These are phyloP conservation scores for Lagenidium sp. DNA, from an alignment of 352 stramenopile species.

Conservation along the genomic window DNA sequence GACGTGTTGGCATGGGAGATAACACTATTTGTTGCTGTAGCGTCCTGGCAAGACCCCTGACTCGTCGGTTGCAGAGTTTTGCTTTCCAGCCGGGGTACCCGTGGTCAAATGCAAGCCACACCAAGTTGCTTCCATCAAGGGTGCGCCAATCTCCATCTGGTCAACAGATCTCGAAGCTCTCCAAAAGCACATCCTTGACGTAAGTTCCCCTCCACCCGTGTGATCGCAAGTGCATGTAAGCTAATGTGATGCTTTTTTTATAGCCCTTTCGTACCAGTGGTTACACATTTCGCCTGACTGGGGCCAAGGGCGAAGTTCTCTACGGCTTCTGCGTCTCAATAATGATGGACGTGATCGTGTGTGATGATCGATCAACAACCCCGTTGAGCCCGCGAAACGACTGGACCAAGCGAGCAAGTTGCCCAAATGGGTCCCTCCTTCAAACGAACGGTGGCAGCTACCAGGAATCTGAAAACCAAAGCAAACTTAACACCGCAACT, in stretches of 20 bases:
- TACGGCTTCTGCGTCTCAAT: constrained; percentile 74
- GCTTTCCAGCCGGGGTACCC: constrained; percentile 67
- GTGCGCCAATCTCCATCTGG: constrained; percentile 58
- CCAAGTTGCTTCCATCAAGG: constrained; percentile 34
- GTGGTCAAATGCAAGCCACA: constrained; percentile 44
- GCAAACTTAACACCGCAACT: not conserved
- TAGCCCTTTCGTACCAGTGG: constrained; percentile 50
- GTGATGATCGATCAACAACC: not conserved
- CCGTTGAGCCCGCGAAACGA: constrained; percentile 16
- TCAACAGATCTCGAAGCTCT: constrained; percentile 49
- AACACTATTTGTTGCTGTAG: constrained; percentile 10
- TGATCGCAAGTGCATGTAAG: not conserved
- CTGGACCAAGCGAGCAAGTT: constrained; percentile 25
- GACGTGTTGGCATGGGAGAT: not conserved
- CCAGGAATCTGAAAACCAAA: not conserved
- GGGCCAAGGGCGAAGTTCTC: constrained; percentile 72
- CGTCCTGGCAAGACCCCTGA: constrained; percentile 23
- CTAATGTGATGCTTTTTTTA: not conserved
- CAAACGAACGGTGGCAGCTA: constrained; percentile 6
- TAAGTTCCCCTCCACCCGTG: constrained; percentile 9
- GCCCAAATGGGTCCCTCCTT: constrained; percentile 10
- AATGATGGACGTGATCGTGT: constrained; percentile 31
- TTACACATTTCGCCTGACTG: constrained; percentile 79
- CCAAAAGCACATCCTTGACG: constrained; percentile 53
- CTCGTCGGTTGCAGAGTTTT: constrained; percentile 64